Percentiles rank a stretch among this genome's conserved stretches.
Evolutionary conservation across 148 eudicot species (phyloP).

Genomic region (Rhododendron williamsianum): DNA sequence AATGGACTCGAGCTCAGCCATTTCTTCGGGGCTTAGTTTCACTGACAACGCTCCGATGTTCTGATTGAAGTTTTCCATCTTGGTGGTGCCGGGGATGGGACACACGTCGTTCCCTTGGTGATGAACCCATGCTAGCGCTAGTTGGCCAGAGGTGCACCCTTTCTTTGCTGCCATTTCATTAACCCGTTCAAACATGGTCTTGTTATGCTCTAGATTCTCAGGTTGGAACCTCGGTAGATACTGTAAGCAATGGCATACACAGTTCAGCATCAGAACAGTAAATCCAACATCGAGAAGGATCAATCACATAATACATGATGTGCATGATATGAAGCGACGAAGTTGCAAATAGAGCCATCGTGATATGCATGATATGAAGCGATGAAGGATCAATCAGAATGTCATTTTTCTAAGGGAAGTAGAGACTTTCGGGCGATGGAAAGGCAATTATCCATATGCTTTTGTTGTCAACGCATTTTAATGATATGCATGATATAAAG

Average conservation of each 20-base stretch:
- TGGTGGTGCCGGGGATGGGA: constrained; percentile 18
- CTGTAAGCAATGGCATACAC: neutral
- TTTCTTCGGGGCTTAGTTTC: constrained; percentile 8
- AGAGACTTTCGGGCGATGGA: neutral
- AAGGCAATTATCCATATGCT: neutral
- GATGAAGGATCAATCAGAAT: no score
- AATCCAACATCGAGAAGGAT: neutral
- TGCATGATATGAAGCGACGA: no score
- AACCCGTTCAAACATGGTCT: constrained; percentile 11
- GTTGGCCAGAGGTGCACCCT: constrained; percentile 16
- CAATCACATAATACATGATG: neutral
- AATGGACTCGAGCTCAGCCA: constrained; percentile 15
- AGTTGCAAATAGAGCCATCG: no score
- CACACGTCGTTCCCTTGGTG: constrained; percentile 16
- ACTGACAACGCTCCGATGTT: constrained; percentile 13
- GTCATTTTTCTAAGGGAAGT: no score
- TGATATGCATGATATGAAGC: no score
- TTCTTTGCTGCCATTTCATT: constrained; percentile 13
- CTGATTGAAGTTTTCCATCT: constrained; percentile 13
- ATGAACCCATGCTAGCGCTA: constrained; percentile 21
- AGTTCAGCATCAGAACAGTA: neutral
- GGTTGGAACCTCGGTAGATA: constrained; percentile 7
- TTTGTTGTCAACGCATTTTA: neutral
- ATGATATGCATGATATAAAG: neutral
- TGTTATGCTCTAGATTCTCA: constrained; percentile 15